Percentiles rank a stretch among this genome's conserved stretches.
These are phyloP conservation scores for Lenzites betulinus DNA, from an alignment of 768 basidiomycete species.

Conservation along the genomic window DNA sequence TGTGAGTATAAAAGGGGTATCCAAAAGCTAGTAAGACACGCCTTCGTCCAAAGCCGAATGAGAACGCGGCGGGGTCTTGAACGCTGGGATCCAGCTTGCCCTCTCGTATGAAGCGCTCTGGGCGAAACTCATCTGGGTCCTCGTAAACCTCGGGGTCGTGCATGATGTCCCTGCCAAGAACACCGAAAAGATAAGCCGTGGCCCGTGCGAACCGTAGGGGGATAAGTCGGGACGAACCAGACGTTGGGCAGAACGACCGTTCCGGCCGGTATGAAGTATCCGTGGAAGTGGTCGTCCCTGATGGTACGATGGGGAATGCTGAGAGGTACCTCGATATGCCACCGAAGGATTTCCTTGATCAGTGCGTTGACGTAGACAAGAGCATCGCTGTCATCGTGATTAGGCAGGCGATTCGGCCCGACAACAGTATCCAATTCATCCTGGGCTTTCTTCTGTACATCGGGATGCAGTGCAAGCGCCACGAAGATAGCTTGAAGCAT, in stretches of 20 bases:
- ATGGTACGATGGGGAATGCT: constrained; percentile 31
- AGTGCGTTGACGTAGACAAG: constrained; percentile 15
- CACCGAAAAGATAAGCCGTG: no score
- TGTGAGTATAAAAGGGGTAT: background rate
- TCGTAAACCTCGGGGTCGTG: constrained; percentile 89
- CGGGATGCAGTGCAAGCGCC: constrained; percentile 30
- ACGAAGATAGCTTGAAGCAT: constrained; percentile 30
- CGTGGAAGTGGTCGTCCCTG: constrained; percentile 25
- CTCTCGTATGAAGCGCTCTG: constrained; percentile 64
- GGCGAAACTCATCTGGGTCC: constrained; percentile 77
- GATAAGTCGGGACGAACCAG: constrained; percentile 18
- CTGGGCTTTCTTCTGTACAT: constrained; percentile 22
- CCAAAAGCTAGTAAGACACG: background rate
- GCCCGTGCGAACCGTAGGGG: no score
- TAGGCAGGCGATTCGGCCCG: constrained; percentile 13
- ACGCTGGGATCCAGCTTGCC: constrained; percentile 67
- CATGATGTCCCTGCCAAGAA: constrained; percentile 60
- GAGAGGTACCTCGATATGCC: constrained; percentile 13
- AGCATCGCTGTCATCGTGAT: background rate
- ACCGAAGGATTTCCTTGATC: constrained; percentile 17
- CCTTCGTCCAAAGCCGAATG: constrained; percentile 32
- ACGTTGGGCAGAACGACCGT: constrained; percentile 27
- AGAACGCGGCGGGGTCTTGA: constrained; percentile 10
- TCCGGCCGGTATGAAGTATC: constrained; percentile 28
- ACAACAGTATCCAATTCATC: constrained; percentile 18